Percentiles rank a stretch among this genome's conserved stretches.
Evolutionary conservation across 345 rosid species (phyloP).

Genomic region (Aurinia saxatilis): DNA sequence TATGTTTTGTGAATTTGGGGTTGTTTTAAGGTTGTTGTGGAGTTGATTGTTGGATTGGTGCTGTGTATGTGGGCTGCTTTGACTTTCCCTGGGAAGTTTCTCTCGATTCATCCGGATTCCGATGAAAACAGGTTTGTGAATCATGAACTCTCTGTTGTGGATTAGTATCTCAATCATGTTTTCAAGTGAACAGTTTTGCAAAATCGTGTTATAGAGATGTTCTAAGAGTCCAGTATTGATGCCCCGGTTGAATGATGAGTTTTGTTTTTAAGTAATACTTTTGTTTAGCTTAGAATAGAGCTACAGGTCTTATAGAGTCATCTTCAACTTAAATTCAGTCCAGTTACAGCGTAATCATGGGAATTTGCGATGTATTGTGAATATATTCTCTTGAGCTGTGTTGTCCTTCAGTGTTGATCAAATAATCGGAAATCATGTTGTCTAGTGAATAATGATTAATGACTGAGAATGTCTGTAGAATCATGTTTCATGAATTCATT

Average conservation of each 20-base stretch:
- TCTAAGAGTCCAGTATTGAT: too few species aligned
- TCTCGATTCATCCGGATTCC: constrained; percentile 78
- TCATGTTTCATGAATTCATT: background rate
- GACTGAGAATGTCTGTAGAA: background rate
- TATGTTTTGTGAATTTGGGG: background rate
- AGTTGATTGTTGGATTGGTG: constrained; percentile 63
- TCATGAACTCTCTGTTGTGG: background rate
- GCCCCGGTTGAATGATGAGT: too few species aligned
- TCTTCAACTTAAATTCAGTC: too few species aligned
- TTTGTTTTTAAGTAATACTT: too few species aligned
- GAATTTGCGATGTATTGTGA: too few species aligned
- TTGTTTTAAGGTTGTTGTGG: constrained; percentile 57
- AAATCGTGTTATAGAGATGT: too few species aligned
- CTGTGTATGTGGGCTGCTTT: constrained; percentile 93
- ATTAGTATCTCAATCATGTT: background rate
- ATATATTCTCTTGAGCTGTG: background rate
- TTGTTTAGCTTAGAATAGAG: too few species aligned
- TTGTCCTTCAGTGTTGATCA: background rate
- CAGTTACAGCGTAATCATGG: too few species aligned
- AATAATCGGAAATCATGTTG: background rate
- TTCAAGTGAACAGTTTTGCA: background rate
- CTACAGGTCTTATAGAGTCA: too few species aligned
- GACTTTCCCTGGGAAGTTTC: constrained; percentile 82
- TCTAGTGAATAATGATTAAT: background rate
- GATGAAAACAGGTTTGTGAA: constrained; percentile 82